Base-by-base conservation (phyloP, 148 eudicot species). In the Cornus kousa region DNA sequence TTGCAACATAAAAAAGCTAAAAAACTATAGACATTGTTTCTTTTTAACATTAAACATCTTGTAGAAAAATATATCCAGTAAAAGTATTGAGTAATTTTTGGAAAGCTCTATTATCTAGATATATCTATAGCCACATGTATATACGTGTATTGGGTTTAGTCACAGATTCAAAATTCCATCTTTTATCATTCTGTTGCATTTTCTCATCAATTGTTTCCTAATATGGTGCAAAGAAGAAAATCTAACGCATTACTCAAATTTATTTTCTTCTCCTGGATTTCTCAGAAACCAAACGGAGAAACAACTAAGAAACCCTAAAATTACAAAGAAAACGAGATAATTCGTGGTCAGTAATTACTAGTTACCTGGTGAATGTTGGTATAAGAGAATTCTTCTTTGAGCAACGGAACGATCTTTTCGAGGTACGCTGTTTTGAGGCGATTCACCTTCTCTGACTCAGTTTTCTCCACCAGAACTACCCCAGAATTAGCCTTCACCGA, bases 341-440 rank as follows among this genome's bases (percentile, higher is more conserved):
- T 66, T 65, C 3, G 23, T 20, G 9, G 9, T 13, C 22, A 20
- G 23, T 62, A n/a, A 62, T 62, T 62, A 19, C 5, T 19, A 17
- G 22, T 7, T 67, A 95, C 99, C 97, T 96, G 88, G 57, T 89
- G 98, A 77, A 93, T 22, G 78, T 96, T 96, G 77, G 92, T 70
- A 87, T 96, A 96, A 28, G 84, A 73, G 85, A 96, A 96, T 82
- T 96, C 98, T 12, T 96, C 95, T 39, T 87, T 89, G 68, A 96
- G 97, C 85, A 88, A 62, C 2, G 99, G 98, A 0, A 90, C 81
- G 12, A 93, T 90, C 84, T 89, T 93, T 60, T 90, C 87, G 16
- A 89, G 75, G 77, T 96, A 96, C n/a, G 82, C 10, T 0, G 90
- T 53, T 78, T 92, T 93, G 24, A 96, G 90, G 37, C 99, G 93